These are phyloP conservation scores for Pythium aphanidermatum DNA, from an alignment of 352 stramenopile genomes.

Conservation along the genomic window DNA sequence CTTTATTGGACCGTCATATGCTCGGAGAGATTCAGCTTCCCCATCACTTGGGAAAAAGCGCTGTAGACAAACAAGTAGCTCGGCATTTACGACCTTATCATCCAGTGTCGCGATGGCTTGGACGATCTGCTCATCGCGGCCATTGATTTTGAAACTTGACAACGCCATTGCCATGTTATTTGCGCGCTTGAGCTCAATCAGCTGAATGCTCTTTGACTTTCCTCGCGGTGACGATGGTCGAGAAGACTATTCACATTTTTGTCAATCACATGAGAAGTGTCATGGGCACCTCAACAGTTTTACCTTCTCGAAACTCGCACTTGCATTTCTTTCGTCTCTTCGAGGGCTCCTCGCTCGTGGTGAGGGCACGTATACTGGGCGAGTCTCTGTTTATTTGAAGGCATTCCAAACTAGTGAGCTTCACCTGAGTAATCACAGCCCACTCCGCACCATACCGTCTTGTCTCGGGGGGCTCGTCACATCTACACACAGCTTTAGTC, in stretches of 20 bases:
- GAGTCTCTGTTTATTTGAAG: no score
- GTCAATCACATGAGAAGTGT: no score
- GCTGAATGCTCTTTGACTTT: constrained; percentile 65
- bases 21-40: constrained; percentile 37
- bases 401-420: constrained; percentile 9
- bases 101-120: constrained; percentile 55
- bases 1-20: constrained; percentile 34
- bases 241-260: constrained; percentile 30
- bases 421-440: no score
- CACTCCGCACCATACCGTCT: constrained; percentile 26
- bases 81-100: constrained; percentile 44
- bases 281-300: no score
- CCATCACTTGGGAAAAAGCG: constrained; percentile 71
- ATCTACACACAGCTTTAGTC: constrained; percentile 46
- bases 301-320: constrained; percentile 62
- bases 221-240: constrained; percentile 61
- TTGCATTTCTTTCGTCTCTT: constrained; percentile 11
- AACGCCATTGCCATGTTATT: constrained; percentile 76
- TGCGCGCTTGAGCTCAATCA: constrained; percentile 73
- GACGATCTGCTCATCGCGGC: constrained; percentile 59
- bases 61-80: constrained; percentile 64
- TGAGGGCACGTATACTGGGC: constrained; percentile 46
- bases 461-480: constrained; percentile 29
- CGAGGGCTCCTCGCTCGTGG: constrained; percentile 33
- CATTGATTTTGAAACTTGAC: constrained; percentile 71